Evolutionary conservation across 192 early-diverging fungal species (phyloP).

Genomic region (Entomortierella parvispora): DNA sequence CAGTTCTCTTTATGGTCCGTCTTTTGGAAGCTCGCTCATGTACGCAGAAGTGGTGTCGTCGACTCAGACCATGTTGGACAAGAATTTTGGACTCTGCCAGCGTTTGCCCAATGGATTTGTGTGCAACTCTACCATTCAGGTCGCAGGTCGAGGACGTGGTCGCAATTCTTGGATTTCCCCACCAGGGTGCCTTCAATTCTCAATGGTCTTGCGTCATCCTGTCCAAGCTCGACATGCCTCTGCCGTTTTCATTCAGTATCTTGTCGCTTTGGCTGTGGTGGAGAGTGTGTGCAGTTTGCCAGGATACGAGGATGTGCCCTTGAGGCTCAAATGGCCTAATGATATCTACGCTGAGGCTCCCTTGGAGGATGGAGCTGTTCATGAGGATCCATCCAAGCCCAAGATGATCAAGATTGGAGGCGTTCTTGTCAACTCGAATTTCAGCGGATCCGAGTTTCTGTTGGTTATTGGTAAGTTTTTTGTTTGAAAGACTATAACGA

Average conservation of each 20-base stretch:
- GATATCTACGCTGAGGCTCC: conserved; percentile 85
- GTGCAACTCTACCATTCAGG: conserved; percentile 82
- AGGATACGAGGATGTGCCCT: conserved; percentile 83
- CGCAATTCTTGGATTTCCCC: conserved; percentile 96
- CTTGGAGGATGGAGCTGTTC: conserved; percentile 25
- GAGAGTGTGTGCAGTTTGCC: conserved; percentile 73
- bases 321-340: conserved; percentile 98
- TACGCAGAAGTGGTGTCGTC: conserved; percentile 83
- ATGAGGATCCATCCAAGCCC: not conserved
- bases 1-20: conserved; percentile 37
- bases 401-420: conserved; percentile 86
- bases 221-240: conserved; percentile 61
- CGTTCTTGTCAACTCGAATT: conserved; percentile 87
- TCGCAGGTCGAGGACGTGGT: conserved; percentile 91
- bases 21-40: conserved; percentile 78
- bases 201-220: conserved; percentile 80
- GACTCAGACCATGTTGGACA: conserved; percentile 95
- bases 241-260: conserved; percentile 94
- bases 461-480: conserved; percentile 79
- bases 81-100: conserved; percentile 77
- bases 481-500: not conserved
- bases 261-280: conserved; percentile 87
- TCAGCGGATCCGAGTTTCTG: conserved; percentile 73
- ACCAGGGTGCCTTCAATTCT: conserved; percentile 89
- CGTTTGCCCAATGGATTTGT: conserved; percentile 82